Conservation (phyloP, 148 eudicot genomes). For the Dysphania ambrosioides region DNA sequence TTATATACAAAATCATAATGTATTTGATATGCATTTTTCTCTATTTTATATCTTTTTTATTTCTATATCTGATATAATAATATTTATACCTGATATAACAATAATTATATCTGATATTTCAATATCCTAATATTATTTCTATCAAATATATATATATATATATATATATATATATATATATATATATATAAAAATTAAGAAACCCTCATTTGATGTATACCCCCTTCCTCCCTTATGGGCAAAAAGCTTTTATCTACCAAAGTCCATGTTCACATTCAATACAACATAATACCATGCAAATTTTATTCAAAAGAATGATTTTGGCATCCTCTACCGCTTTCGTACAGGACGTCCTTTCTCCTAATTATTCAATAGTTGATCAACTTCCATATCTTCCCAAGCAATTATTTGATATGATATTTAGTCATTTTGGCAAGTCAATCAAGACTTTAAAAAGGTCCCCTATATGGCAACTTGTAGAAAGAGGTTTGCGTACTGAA, state of each 20-base stretch:
- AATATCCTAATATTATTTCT: too few species aligned
- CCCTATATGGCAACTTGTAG: conserved; percentile 1
- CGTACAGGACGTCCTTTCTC: conserved; percentile 4
- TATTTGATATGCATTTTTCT: too few species aligned
- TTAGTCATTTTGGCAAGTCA: not conserved
- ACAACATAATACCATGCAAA: too few species aligned
- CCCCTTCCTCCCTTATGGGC: not conserved
- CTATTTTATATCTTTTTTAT: too few species aligned
- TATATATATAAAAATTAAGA: too few species aligned
- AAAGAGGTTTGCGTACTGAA: not conserved
- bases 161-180: too few species aligned
- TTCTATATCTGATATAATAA: too few species aligned
- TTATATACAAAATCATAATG: too few species aligned
- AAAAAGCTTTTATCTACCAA: conserved; percentile 12
- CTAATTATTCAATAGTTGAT: not conserved
- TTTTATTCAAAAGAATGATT: not conserved
- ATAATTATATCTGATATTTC: too few species aligned
- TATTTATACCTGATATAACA: too few species aligned
- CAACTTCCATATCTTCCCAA: not conserved
- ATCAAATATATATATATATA: too few species aligned
- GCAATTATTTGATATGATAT: not conserved
- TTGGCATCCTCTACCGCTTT: not conserved
- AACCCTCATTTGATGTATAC: too few species aligned
- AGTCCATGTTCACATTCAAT: not conserved
- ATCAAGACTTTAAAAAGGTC: not conserved